phyloP scores from a whole-genome alignment of 1,139 yeast genomes.

The Kodamaea ohmeri region DNA sequence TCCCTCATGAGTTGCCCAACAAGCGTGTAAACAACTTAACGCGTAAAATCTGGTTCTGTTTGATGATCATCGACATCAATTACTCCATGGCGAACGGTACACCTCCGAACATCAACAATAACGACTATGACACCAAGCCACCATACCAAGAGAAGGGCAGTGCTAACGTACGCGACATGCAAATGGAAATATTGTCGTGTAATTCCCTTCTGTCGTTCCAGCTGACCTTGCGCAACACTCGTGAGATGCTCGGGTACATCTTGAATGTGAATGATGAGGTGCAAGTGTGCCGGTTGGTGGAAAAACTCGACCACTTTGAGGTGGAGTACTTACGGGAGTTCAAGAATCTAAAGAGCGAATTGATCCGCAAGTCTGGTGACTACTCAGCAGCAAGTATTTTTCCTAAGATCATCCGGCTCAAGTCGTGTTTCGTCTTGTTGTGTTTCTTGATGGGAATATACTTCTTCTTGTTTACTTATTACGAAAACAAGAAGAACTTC shows the following conservation, averaged over 20 bases:
- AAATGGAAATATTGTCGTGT: constrained; percentile 23
- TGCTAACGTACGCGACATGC: constrained; percentile 27
- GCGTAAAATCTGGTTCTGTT: constrained; percentile 35
- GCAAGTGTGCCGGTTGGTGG: constrained; percentile 20
- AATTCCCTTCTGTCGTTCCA: constrained; percentile 19
- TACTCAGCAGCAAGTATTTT: constrained; percentile 11
- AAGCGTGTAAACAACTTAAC: constrained; percentile 30
- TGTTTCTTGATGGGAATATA: constrained; percentile 33
- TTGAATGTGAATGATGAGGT: constrained; percentile 22
- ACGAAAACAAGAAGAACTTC: constrained; percentile 30
- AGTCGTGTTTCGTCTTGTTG: constrained; percentile 13
- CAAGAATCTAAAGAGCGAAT: constrained; percentile 17
- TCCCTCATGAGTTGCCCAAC: constrained; percentile 19
- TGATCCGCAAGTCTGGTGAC: constrained; percentile 16
- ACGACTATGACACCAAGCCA: constrained; percentile 30
- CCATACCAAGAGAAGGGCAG: constrained; percentile 34
- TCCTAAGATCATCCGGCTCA: constrained; percentile 11
- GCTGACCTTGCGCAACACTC: constrained; percentile 17
- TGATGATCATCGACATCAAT: constrained; percentile 36
- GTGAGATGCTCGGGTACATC: constrained; percentile 19
- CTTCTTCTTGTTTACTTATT: constrained; percentile 41
- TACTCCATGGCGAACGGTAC: constrained; percentile 39
- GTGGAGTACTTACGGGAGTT: constrained; percentile 19
- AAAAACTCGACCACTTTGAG: constrained; percentile 17
- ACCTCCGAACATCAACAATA: constrained; percentile 28